These are phyloP conservation scores for Aspergillus amoenus DNA, from an alignment of 2,329 filamentous ascomycete genomes.

Conservation along the genomic window DNA sequence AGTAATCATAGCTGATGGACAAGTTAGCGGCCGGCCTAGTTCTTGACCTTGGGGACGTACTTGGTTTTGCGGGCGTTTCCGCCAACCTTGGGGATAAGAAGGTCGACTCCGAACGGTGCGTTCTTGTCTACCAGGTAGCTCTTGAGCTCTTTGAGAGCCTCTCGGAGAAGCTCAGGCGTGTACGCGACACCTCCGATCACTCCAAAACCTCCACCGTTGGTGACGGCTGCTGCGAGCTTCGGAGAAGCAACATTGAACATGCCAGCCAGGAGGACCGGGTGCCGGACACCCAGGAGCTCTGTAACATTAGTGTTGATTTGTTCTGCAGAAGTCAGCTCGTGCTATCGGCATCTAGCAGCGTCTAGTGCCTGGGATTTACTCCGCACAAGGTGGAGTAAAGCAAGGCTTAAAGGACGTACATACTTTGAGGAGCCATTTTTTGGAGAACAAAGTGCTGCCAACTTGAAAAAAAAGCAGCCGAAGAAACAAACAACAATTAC, in stretches of 20 bases:
- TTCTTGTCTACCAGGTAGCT: conserved; percentile 20
- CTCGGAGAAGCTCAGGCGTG: conserved; percentile 93
- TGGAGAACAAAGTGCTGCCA: not conserved
- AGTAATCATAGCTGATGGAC: conserved; percentile 86
- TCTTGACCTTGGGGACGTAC: conserved; percentile 42
- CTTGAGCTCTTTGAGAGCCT: conserved; percentile 95
- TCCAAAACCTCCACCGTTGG: conserved; percentile 92
- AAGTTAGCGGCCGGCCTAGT: too few species aligned
- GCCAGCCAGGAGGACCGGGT: conserved; percentile 90
- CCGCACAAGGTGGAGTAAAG: not conserved
- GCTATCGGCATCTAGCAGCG: not conserved
- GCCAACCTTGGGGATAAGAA: conserved; percentile 90
- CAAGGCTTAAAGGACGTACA: not conserved
- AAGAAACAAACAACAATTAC: not conserved
- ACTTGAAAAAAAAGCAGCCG: not conserved
- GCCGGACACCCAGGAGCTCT: conserved; percentile 96
- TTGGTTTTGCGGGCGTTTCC: conserved; percentile 95
- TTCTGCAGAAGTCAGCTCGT: conserved; percentile 53
- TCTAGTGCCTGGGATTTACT: not conserved
- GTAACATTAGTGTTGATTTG: conserved; percentile 88
- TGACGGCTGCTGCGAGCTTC: conserved; percentile 92
- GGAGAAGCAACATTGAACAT: conserved; percentile 99
- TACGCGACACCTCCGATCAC: conserved; percentile 91
- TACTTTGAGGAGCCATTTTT: conserved; percentile 10
- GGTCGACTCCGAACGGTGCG: conserved; percentile 24